phyloP scores from a whole-genome alignment of 2,329 filamentous ascomycete species.

The Colletotrichum australisinense region DNA sequence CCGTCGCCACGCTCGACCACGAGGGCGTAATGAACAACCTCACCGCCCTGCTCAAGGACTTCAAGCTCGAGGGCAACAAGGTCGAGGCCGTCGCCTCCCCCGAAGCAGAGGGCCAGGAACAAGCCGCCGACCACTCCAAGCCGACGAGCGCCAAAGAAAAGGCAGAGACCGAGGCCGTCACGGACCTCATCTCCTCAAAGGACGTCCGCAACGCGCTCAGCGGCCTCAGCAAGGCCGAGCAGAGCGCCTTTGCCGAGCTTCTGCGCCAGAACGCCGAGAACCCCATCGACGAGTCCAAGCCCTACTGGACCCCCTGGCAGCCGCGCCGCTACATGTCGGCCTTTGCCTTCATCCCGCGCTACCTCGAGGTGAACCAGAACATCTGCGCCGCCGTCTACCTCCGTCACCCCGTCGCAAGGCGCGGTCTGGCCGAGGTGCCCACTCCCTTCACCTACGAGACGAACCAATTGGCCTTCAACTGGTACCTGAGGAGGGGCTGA shows the following conservation, averaged over 20 bases:
- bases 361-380: constrained; percentile 97
- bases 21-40: constrained; percentile 65
- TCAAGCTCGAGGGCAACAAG: constrained; percentile 51
- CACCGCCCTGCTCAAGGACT: constrained; percentile 58
- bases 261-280: constrained; percentile 78
- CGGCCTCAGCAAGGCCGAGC: constrained; percentile 59
- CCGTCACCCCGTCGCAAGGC: constrained; percentile 89
- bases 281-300: constrained; percentile 79
- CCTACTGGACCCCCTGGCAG: constrained; percentile 91
- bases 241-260: constrained; percentile 63
- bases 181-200: constrained; percentile 14
- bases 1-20: constrained; percentile 46
- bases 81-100: constrained; percentile 40
- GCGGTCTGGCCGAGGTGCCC: constrained; percentile 83
- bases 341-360: constrained; percentile 94
- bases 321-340: constrained; percentile 88
- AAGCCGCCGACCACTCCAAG: neutral
- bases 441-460: constrained; percentile 79
- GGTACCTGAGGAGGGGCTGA: constrained; percentile 89
- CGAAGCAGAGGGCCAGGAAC: constrained; percentile 42
- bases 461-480: constrained; percentile 89
- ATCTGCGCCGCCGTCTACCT: constrained; percentile 96
- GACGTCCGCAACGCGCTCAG: constrained; percentile 38
- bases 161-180: constrained; percentile 5
- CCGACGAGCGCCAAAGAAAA: constrained; percentile 7